Evolutionary conservation across 768 basidiomycete genomes (phyloP), one percentile per base, ranked within the genome.

Genomic region (Mrakia frigida): DNA sequence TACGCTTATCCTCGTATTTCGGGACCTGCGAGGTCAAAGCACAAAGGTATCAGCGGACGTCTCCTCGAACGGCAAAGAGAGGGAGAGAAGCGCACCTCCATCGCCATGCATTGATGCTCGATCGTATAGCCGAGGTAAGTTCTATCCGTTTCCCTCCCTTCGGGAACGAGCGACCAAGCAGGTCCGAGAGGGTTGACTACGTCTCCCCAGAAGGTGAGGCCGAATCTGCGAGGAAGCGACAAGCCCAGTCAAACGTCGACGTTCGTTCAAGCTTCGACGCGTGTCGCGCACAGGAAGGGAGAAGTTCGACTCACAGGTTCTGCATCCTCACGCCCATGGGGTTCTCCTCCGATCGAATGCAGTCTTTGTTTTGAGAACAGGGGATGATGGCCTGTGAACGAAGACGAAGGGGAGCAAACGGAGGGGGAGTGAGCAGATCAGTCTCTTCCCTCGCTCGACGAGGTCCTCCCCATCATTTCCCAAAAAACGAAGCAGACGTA

Each of bases 121-220:
- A 74, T 74, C 23, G 73, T 61, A 14, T 74, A 74, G n/a, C 73
- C 73, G 25, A 74, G 39, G 23, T 74, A 74, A 11, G 50, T 50
- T 21, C 39, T 41, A 28, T 65, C 35, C 31, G 37, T 35, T 3
- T 74, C 46, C 37, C 18, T 59, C 3, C 59, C 39, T 37, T 72
- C 71, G 5, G 71, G 71, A 16, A 53, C 33, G 21, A 72, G 46
- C 16, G 71, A 50, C 71, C 71, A 72, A 25, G 52, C 25, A 52
- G 28, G 21, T 13, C 71, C 71, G 11, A 72, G 71, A 16, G 71
- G 71, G 50, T 31, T 50, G 9, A 52, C n/a, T 0, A 50, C 43
- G 70, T 35, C 53, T 50, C 56, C 56, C 56, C 56, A 56, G 56
- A 71, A 33, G 23, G 70, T 63, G 23, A 71, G 70, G 28, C 25